Evolutionary conservation across 1,139 yeast genomes (phyloP), one percentile per base, ranked within the genome.

Genomic region (Sugiyamaella sp.): DNA sequence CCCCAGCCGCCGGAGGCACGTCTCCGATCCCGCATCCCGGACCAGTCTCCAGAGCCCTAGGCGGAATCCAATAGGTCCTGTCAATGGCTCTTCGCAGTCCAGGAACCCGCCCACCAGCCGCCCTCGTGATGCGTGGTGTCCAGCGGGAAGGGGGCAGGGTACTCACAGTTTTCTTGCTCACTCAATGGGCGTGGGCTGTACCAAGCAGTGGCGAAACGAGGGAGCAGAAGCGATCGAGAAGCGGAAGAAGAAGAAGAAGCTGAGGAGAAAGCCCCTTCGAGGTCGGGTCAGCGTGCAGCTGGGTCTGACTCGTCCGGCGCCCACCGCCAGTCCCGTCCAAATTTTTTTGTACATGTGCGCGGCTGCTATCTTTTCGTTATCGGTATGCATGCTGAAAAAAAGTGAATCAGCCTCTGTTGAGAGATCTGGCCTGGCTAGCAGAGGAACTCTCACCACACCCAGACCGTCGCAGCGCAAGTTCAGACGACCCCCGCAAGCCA

Each of bases 341-440:
- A 48, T 52, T 47, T 47, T 52, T 46, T 39, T 41, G 38, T 46
- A 25, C 35, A 25, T 25, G 20, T 6, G 35, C 14, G 14, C 35
- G 35, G 35, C 27, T 46, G 29, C 33, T 46, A 37, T 46, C 38
- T 32, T 44, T 20, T 29, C 22, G n/a, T 16, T 25, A 14, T 12
- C 33, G 29, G 29, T 25, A 10, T 25, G 5, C n/a, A n/a, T n/a
- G n/a, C n/a, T n/a, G n/a, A n/a, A n/a, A n/a, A 25, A 25, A 25
- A 10, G 29, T 25, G 5, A 6, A 10, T 25, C 10, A 25, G 29
- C 5, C 10, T 6, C 10, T 25, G 5, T 25, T 25, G 29, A 6
- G 29, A n/a, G n/a, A n/a, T n/a, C n/a, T n/a, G n/a, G n/a, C n/a
- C n/a, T n/a, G n/a, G n/a, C n/a, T n/a, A n/a, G n/a, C n/a, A n/a